These are phyloP conservation scores for Salix caprea DNA, from an alignment of 345 rosid genomes.

Conservation along the genomic window DNA sequence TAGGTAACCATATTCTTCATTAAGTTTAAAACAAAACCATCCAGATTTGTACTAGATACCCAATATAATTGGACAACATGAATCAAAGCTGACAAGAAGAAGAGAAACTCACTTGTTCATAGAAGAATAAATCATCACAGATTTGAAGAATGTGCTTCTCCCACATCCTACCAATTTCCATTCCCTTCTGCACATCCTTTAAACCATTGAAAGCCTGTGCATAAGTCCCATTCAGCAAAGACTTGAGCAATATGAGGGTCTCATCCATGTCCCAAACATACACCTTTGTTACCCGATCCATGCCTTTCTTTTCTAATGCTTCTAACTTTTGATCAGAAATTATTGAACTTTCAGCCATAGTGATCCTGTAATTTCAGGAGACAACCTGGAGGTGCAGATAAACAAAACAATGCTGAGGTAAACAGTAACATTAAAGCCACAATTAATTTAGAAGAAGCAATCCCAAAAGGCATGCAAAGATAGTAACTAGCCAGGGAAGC, in stretches of 20 bases:
- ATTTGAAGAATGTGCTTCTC: constrained; percentile 70
- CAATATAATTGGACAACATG: background rate
- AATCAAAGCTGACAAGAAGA: background rate
- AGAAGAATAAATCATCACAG: constrained; percentile 68
- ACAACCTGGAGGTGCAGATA: background rate
- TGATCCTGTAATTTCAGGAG: background rate
- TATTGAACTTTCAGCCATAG: constrained; percentile 26
- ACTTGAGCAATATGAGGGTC: constrained; percentile 84
- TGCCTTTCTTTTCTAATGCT: constrained; percentile 14
- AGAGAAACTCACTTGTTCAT: constrained; percentile 54
- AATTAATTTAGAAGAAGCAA: background rate
- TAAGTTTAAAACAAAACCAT: background rate
- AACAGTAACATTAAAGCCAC: background rate
- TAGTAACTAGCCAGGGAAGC: no score
- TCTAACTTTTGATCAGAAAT: constrained; percentile 17
- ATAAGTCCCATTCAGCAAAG: constrained; percentile 63
- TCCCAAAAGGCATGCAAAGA: no score
- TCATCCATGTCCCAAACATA: constrained; percentile 93
- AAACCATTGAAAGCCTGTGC: constrained; percentile 47
- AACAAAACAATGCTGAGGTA: background rate
- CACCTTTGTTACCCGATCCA: constrained; percentile 41
- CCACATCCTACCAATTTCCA: constrained; percentile 74
- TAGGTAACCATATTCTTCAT: background rate
- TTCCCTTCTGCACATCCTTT: constrained; percentile 65
- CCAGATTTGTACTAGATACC: background rate